Base-by-base conservation (phyloP, 306 rosid genomes). In the Ziziphus jujuba region DNA sequence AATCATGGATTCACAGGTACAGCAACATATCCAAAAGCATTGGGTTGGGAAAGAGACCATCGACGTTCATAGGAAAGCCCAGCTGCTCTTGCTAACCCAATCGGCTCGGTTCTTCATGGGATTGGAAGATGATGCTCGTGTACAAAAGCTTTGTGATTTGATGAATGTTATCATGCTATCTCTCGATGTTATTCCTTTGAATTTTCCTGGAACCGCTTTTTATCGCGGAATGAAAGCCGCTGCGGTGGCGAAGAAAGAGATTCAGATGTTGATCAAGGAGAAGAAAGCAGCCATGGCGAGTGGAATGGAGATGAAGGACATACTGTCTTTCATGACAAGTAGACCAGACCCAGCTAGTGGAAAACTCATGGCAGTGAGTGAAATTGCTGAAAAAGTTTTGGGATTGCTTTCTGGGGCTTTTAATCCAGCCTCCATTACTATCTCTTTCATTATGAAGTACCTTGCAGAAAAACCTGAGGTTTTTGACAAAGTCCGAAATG, bases 401-500 rank as follows among this genome's bases (percentile, higher is more conserved):
- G 71, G 65, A 1, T 28, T 45, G 49, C 15, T 63, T 17, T 4
- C 51, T 5, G 77, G 17, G 8, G 21, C 17, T 0, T 72, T 63
- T 38, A 49, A 35, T 38, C 55, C 69, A 5, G 54, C 68, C 2
- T 16, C 61, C 54, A 71, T 61, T 60, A 23, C 68, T 52, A 71
- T 53, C 1, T 5, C 22, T 51, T 71, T 71, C 50, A 31, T 79
- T 36, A 61, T 86, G 69, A 76, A 59, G 22, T 83, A 71, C 74
- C 86, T 86, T 5, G 88, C 76, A 11, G 25, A 81, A 20, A 47
- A 69, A 45, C 87, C 91, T 65, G 47, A 70, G 34, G 77, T 85
- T 69, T 75, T 78, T 75, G 82, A 75, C 25, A 67, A 72, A 44
- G 87, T 85, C 15, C 67, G 76, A 53, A 44, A 35, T 57, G 87